These are phyloP conservation scores for Silene latifolia DNA, from an alignment of 148 eudicot species.

Conservation along the genomic window DNA sequence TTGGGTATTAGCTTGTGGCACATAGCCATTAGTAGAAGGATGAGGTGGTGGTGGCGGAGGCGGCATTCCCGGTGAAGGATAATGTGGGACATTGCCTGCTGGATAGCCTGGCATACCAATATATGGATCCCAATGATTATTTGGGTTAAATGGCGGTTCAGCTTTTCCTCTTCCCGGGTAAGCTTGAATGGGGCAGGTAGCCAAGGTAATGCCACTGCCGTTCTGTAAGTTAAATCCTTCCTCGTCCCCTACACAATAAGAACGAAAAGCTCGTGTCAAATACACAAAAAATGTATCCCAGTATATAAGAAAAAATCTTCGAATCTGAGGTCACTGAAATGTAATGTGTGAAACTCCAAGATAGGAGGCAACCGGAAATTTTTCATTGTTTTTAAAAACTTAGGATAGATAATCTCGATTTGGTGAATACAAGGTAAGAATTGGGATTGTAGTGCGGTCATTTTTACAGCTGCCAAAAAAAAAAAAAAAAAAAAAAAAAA, in stretches of 20 bases:
- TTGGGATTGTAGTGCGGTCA: too few species aligned
- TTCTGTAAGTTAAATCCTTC: slow-evolving; percentile 52
- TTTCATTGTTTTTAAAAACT: too few species aligned
- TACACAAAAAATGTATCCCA: too few species aligned
- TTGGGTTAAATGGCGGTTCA: slow-evolving; percentile 25
- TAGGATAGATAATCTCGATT: too few species aligned
- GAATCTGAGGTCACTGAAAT: too few species aligned
- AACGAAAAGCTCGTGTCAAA: neutral
- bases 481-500: too few species aligned
- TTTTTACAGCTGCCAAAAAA: too few species aligned
- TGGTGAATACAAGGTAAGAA: too few species aligned
- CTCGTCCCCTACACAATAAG: slow-evolving; percentile 30
- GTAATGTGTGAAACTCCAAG: too few species aligned
- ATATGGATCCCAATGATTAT: slow-evolving; percentile 31
- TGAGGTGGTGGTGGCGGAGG: slow-evolving; percentile 44
- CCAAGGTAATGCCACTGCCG: slow-evolving; percentile 28
- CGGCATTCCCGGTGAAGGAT: slow-evolving; percentile 32
- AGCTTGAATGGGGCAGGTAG: slow-evolving; percentile 29
- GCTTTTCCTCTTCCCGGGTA: slow-evolving; percentile 26
- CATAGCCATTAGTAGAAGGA: slow-evolving; percentile 47
- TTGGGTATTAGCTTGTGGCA: slow-evolving; percentile 31
- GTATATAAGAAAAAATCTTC: too few species aligned
- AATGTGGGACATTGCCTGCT: slow-evolving; percentile 20
- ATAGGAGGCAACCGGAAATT: too few species aligned
- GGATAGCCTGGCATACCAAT: slow-evolving; percentile 30